Evolutionary conservation across 2,329 filamentous ascomycete genomes (phyloP), one percentile per base, ranked within the genome.

Genomic region (Aspergillus neotritici): DNA sequence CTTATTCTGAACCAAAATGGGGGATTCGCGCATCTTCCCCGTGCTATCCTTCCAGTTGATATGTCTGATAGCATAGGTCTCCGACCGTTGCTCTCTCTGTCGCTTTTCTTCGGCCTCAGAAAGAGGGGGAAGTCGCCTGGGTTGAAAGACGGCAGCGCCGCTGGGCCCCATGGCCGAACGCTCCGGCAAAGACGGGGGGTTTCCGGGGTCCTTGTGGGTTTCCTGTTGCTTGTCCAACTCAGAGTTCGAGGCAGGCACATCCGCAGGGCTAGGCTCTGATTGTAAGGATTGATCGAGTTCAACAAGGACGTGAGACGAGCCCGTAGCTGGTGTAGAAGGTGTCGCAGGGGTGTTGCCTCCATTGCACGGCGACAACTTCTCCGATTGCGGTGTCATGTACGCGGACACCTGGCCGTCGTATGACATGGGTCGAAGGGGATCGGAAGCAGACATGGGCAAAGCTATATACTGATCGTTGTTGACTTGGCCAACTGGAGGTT

Each of bases 41-140:
- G 73, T 63, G 0, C 62, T 77, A 62, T 96, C 87, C 47, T 82
- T 74, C 90, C 91, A 97, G 48, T 79, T 82, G 49, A 97, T 83
- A 47, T 90, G 89, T 62, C 95, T 94, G 63, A 97, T 90, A 43
- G 89, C 85, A 57, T 98, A 97, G 1, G 88, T 93, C 64, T 96
- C 89, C 44, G 73, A 75, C 48, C 76, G 66, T 51, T 80, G 74
- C 43, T 69, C 63, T 31, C 55, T 57, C 41, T 68, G 61, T 44
- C 52, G 64, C 11, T 60, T 58, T 21, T 61, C 50, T 14, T 69
- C 64, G 3, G 56, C 51, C 14, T 62, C 60, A 3, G 63, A 57
- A 15, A 58, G 29, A 11, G 40, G 45, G 21, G 48, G 38, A 25
- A 31, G 44, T 21, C 44, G 35, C 12, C 42, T 34, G 3, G 47